Evolutionary conservation across 768 basidiomycete genomes (phyloP), one percentile per base, ranked within the genome.

Genomic region (Pisolithus orientalis): DNA sequence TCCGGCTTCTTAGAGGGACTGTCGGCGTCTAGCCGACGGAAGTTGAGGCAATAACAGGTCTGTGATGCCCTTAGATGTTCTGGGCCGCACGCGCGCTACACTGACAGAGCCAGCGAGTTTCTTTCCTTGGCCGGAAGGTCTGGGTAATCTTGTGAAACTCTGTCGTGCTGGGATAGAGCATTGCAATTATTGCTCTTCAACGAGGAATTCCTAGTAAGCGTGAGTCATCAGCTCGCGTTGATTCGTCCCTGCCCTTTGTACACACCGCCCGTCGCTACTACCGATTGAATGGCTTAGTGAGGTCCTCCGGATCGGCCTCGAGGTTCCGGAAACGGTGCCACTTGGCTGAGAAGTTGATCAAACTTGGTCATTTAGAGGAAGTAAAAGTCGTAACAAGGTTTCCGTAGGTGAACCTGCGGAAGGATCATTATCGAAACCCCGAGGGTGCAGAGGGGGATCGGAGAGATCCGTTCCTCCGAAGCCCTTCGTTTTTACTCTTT

Each of bases 121-220:
- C 21, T 21, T 21, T 21, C 21, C 21, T 21, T 21, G 21, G 21
- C 21, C 21, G 21, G 21, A 21, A 21, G 21, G 21, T 21, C 21
- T 21, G 21, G 21, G 21, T 21, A 21, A 21, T 21, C 21, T 21
- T 21, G 21, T 21, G 21, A 21, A 21, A 21, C 21, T 21, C 21
- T 21, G 21, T 21, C 21, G 21, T 21, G 21, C 21, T 21, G 84
- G 84, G 83, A 85, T 85, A 84, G 85, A 85, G 83, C 82, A 85
- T 84, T 87, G 84, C 82, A 85, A 86, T 85, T 87, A 85, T 87
- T 82, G 84, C 83, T 86, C 85, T 85, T 87, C 83, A 87, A 86
- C 82, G 80, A 85, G 84, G 85, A 86, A 86, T 87, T 78, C 83
- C 21, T 21, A 21, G 21, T 21, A 21, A 21, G 21, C 21, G 21